These are phyloP conservation scores for Paecilomyces variotii DNA, from an alignment of 2,329 filamentous ascomycete genomes.

Conservation along the genomic window DNA sequence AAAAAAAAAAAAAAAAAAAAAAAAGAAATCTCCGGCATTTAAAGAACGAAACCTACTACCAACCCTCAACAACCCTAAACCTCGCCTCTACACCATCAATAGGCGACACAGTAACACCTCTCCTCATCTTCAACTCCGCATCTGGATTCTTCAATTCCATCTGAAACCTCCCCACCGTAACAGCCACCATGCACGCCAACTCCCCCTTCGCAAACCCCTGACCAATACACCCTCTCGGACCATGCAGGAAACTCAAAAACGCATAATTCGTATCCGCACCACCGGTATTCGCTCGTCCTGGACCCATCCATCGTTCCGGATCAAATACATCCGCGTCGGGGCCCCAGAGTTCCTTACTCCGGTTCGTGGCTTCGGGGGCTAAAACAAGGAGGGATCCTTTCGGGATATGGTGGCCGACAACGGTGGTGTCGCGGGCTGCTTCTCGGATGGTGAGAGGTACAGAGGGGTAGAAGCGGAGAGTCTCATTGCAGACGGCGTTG, in stretches of 20 bases:
- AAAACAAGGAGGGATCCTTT: constrained; percentile 64
- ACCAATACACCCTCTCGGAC: constrained; percentile 79
- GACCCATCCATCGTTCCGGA: constrained; percentile 65
- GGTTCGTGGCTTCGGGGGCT: constrained; percentile 60
- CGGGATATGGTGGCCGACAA: constrained; percentile 58
- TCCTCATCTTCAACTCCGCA: constrained; percentile 56
- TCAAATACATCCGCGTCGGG: constrained; percentile 65
- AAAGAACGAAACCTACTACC: background rate
- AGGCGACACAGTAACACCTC: constrained; percentile 64
- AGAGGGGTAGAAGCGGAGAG: constrained; percentile 64
- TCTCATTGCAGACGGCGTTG: constrained; percentile 69
- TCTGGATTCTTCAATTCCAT: constrained; percentile 57
- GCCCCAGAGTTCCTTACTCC: constrained; percentile 64
- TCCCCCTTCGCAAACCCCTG: constrained; percentile 73
- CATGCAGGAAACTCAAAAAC: constrained; percentile 76
- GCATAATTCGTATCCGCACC: constrained; percentile 69
- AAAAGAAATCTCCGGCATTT: background rate
- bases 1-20: background rate
- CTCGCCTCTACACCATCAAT: constrained; percentile 63
- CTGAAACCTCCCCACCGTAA: constrained; percentile 65
- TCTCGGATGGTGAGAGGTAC: constrained; percentile 64
- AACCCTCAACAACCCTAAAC: constrained; percentile 51
- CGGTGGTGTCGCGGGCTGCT: constrained; percentile 56
- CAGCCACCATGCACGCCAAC: constrained; percentile 73
- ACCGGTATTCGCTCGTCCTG: constrained; percentile 50